Conservation (phyloP, 345 rosid species). For the Murraya paniculata region DNA sequence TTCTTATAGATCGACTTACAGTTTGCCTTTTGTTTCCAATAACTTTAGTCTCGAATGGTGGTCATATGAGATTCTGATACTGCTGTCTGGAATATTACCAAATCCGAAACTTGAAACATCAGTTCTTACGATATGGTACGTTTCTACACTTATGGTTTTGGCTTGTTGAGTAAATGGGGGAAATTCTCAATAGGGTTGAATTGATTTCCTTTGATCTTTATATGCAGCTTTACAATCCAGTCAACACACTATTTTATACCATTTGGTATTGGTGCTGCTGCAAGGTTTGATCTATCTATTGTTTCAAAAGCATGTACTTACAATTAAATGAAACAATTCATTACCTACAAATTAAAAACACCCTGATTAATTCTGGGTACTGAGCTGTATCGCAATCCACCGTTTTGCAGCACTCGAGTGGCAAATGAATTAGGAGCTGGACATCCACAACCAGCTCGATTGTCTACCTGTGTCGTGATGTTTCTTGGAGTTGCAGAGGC, state of each 20-base stretch:
- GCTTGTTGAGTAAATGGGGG: not conserved
- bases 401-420: conserved; percentile 29
- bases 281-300: conserved; percentile 24
- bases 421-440: conserved; percentile 57
- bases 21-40: not conserved
- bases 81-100: conserved; percentile 53
- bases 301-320: too few relatives aligned
- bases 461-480: conserved; percentile 20
- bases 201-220: not conserved
- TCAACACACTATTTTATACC: conserved; percentile 43
- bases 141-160: not conserved
- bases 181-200: not conserved
- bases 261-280: conserved; percentile 42
- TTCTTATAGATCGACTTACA: not conserved
- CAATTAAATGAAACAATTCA: too few relatives aligned
- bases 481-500: conserved; percentile 25
- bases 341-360: too few relatives aligned
- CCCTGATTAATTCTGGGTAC: not conserved
- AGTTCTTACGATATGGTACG: conserved; percentile 60
- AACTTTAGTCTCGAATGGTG: conserved; percentile 62
- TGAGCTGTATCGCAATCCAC: not conserved
- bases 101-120: conserved; percentile 63
- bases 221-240: conserved; percentile 38
- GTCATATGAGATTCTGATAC: conserved; percentile 46
- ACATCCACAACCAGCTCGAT: conserved; percentile 30